Conservation (phyloP, 108 stramenopile species). For the Skeletonema potamos region DNA sequence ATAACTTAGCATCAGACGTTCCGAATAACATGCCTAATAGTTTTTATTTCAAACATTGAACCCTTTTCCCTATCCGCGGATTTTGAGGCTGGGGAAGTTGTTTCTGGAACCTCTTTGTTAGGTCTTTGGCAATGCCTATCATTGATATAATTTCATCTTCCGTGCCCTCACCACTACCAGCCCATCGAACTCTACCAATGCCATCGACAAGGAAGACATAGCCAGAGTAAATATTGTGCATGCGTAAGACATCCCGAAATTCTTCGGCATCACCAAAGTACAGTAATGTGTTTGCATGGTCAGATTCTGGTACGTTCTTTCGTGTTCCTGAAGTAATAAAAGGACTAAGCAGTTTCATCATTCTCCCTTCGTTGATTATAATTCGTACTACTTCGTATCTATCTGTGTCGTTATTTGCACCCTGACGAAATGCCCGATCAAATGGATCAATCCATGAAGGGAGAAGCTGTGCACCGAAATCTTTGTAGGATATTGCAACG, state of each 20-base stretch:
- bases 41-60: neutral
- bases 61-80: constrained; percentile 34
- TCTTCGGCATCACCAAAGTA: constrained; percentile 75
- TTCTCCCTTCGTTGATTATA: constrained; percentile 59
- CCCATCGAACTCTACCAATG: constrained; percentile 79
- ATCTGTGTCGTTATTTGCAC: constrained; percentile 16
- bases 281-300: constrained; percentile 63
- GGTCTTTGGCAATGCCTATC: constrained; percentile 57
- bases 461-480: constrained; percentile 70
- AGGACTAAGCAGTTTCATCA: constrained; percentile 50
- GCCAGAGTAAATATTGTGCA: constrained; percentile 85
- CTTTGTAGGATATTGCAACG: constrained; percentile 76
- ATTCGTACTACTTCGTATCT: constrained; percentile 35
- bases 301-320: constrained; percentile 58
- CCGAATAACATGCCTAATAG: no score
- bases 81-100: neutral
- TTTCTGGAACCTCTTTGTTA: constrained; percentile 25
- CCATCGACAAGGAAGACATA: constrained; percentile 81
- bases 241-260: constrained; percentile 70
- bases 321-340: constrained; percentile 50
- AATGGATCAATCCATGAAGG: constrained; percentile 78
- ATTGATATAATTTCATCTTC: constrained; percentile 58
- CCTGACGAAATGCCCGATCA: constrained; percentile 46
- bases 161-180: constrained; percentile 69
- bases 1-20: no score